Evolutionary conservation across 345 rosid species (phyloP).

Genomic region (Luvunga scandens): DNA sequence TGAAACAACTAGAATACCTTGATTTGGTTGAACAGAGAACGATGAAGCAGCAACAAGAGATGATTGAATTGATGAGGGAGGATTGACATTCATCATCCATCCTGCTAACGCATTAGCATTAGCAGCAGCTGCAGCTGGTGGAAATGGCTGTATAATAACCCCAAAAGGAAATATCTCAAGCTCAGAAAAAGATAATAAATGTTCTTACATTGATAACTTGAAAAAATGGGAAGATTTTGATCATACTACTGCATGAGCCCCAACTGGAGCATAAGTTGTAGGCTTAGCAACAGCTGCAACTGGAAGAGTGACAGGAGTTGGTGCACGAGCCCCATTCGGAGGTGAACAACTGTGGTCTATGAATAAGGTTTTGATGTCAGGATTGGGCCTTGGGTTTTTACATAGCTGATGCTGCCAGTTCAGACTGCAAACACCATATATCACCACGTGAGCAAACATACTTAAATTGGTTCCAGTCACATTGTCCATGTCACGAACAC

Average conservation of each 20-base stretch:
- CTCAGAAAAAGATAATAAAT: slow-evolving; percentile 1
- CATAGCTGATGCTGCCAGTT: slow-evolving; percentile 83
- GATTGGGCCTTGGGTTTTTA: slow-evolving; percentile 67
- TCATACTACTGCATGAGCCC: slow-evolving; percentile 55
- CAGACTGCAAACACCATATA: slow-evolving; percentile 36
- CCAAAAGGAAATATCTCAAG: slow-evolving; percentile 10
- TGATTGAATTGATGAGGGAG: slow-evolving; percentile 79
- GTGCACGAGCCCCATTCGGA: slow-evolving; percentile 59
- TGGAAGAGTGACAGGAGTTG: slow-evolving; percentile 58
- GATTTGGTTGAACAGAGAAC: slow-evolving; percentile 50
- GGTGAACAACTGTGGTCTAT: slow-evolving; percentile 59
- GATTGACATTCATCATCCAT: slow-evolving; percentile 71
- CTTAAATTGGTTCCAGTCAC: slow-evolving; percentile 12
- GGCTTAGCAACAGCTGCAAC: slow-evolving; percentile 59
- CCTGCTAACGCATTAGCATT: slow-evolving; percentile 66
- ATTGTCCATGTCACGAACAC: slow-evolving; percentile 60
- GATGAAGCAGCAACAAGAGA: slow-evolving; percentile 53
- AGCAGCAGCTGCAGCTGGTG: slow-evolving; percentile 55
- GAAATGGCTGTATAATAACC: slow-evolving; percentile 50
- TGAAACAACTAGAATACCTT: slow-evolving; percentile 35
- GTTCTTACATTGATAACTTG: background rate
- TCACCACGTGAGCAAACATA: background rate
- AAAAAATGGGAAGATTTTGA: background rate
- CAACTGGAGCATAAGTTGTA: slow-evolving; percentile 46
- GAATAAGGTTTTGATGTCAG: slow-evolving; percentile 69